Evolutionary conservation across 2,329 filamentous ascomycete genomes (phyloP), one percentile per base, ranked within the genome.

Genomic region (Macrophomina tecta): DNA sequence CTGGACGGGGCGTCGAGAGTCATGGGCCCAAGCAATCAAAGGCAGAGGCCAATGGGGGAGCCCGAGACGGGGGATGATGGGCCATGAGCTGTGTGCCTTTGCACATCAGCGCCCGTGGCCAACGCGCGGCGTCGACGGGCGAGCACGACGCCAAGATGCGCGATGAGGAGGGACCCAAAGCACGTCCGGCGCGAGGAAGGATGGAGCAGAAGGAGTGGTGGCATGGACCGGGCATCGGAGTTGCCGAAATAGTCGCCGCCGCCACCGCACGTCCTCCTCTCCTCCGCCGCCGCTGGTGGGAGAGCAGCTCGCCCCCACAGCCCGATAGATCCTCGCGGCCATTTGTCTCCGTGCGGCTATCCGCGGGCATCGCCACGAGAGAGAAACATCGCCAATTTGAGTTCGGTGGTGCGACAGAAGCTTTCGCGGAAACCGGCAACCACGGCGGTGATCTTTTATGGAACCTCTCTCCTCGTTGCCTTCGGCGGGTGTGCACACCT

Each of bases 321-420:
- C 23, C 23, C 23, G 23, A 23, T 23, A 23, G 23, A 23, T 23
- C 23, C 23, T 23, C 23, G 23, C 52, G 9, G 32, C 52, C 38
- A 18, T 38, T 23, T 34, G 23, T 23, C 28, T 18, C 5, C 14
- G 18, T 2, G 18, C 56, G 56, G 14, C n/a, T 16, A 40, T 40
- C 14, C 7, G 3, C 28, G 16, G 12, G 12, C 30, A 12, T 32
- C 23, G n/a, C 32, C 30, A 12, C 12, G 42, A 38, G 7, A 14
- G 23, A 48, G 23, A 5, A 14, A 16, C 23, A 23, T 32, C 18
- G 18, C 12, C n/a, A 16, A 46, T 62, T 62, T 62, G 58, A 62
- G 9, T 62, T 49, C 38, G 58, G 58, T 62, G 58, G 58, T 62
- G 58, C 58, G 58, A 62, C 58, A 48, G 45, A 34, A 49, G n/a